phyloP scores from a whole-genome alignment of 495 filamentous ascomycete genomes.

The Aspergillus ellipticus region DNA sequence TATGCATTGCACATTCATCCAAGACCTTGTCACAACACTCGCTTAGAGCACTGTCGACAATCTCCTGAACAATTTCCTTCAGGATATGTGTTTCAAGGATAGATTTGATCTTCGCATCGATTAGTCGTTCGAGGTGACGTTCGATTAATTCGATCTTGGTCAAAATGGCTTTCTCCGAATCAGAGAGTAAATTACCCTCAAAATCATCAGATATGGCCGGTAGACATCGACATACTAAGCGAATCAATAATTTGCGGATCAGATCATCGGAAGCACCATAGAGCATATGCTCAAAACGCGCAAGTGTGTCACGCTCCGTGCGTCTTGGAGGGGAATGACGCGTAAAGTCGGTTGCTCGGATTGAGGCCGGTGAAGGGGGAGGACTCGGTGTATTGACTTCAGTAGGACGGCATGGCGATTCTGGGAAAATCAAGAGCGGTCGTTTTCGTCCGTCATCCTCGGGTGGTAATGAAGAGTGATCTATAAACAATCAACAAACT shows the following conservation, averaged over 20 bases:
- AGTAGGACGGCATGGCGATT: slow-evolving; percentile 15
- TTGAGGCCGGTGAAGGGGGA: slow-evolving; percentile 15
- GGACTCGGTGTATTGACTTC: slow-evolving; percentile 21
- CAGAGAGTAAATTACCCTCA: slow-evolving; percentile 9
- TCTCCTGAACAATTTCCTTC: slow-evolving; percentile 8
- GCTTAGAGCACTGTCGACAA: slow-evolving; percentile 11
- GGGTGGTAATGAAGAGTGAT: slow-evolving; percentile 8
- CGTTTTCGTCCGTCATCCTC: slow-evolving; percentile 17
- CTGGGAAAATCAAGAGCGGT: slow-evolving; percentile 12
- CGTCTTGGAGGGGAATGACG: slow-evolving; percentile 11
- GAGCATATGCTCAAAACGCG: slow-evolving; percentile 12
- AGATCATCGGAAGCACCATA: slow-evolving; percentile 12
- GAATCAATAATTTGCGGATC: slow-evolving; percentile 15
- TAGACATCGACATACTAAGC: slow-evolving; percentile 13
- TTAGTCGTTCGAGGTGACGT: slow-evolving; percentile 11
- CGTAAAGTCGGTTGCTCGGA: slow-evolving; percentile 16
- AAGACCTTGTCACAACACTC: slow-evolving; percentile 15
- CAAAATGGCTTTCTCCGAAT: slow-evolving; percentile 10
- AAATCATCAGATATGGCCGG: slow-evolving; percentile 14
- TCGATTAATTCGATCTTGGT: slow-evolving; percentile 14
- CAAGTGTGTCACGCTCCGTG: slow-evolving; percentile 13
- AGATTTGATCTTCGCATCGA: slow-evolving; percentile 14
- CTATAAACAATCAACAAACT: slow-evolving; percentile 18
- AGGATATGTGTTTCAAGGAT: slow-evolving; percentile 9
- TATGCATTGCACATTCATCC: slow-evolving; percentile 14